Base-by-base conservation (phyloP, 345 rosid genomes). In the Moricandia moricandioides region DNA sequence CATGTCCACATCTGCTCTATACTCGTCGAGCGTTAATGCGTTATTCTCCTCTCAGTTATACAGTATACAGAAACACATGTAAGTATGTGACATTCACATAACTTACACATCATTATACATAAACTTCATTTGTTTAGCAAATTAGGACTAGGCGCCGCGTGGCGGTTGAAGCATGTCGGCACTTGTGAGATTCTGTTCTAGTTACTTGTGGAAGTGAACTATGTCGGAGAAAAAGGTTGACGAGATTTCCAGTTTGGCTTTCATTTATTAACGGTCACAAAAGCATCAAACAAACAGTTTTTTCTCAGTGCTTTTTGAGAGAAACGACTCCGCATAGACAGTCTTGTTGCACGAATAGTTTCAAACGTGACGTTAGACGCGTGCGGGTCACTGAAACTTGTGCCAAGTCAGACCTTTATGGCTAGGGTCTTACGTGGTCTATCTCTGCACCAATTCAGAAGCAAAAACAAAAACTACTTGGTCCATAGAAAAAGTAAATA, bases 311-410 rank as follows among this genome's bases (percentile, higher is more conserved):
- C 62, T 60, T 45, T 45, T 69, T 52, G 16, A 68, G 40, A 60
- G 34, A 27, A 33, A 76, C 77, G 80, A 77, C 55, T 61, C 0
- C 76, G 76, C 54, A 71, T 47, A 27, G 54, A n/a, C 0, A 55
- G 43, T 31, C 33, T 71, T 2, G 69, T 56, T 58, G 72, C 63
- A 78, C 77, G 81, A 61, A 39, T 68, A 61, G 73, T 34, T 6
- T 1, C 10, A 51, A 65, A 72, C 18, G 74, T 68, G 65, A 78
- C 73, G 81, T 62, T 62, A 78, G 67, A 74, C 82, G 74, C 74
- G 82, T 78, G 78, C 67, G 82, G 78, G 60, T 62, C 70, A 67
- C 74, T 7, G 82, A 31, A 78, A 78, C 74, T 78, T 73, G 82
- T 78, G 82, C 82, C 74, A 40, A 67, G 70, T 78, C 71, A 73